phyloP scores from a whole-genome alignment of 148 eudicot genomes.

The Camellia granthamiana region DNA sequence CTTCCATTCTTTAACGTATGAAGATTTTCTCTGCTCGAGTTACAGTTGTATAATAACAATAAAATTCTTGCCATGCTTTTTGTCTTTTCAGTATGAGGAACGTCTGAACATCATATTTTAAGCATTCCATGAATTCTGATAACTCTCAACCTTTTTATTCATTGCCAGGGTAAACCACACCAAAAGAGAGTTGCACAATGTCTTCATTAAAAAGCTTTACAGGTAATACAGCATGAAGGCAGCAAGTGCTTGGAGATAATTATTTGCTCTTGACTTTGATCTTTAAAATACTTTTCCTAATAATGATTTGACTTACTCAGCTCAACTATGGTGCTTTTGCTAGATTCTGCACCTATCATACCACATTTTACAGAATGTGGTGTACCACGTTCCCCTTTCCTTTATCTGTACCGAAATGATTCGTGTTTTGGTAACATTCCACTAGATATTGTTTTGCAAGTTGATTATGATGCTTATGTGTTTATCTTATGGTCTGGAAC shows the following conservation, averaged over 20 bases:
- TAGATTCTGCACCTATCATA: not conserved
- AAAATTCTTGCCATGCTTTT: not conserved
- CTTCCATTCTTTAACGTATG: not conserved
- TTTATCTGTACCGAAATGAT: no score
- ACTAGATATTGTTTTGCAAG: not conserved
- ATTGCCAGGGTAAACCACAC: conserved; percentile 90
- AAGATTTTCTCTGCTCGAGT: not conserved
- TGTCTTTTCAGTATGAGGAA: not conserved
- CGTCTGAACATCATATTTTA: no score
- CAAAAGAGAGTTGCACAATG: conserved; percentile 92
- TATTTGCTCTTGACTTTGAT: not conserved
- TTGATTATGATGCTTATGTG: conserved; percentile 12
- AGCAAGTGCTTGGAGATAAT: not conserved
- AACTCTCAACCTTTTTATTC: conserved; percentile 5
- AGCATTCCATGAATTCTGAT: not conserved
- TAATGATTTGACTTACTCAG: not conserved
- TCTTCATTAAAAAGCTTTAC: conserved; percentile 86
- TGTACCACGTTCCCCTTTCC: no score
- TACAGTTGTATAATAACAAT: not conserved
- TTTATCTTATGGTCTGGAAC: conserved; percentile 13
- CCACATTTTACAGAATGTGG: no score
- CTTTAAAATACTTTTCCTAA: not conserved
- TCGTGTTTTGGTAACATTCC: no score
- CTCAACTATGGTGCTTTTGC: conserved; percentile 8
- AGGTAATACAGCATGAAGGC: conserved; percentile 42